Conservation (phyloP, 139 green algal genomes). For the Micractinium conductrix region DNA sequence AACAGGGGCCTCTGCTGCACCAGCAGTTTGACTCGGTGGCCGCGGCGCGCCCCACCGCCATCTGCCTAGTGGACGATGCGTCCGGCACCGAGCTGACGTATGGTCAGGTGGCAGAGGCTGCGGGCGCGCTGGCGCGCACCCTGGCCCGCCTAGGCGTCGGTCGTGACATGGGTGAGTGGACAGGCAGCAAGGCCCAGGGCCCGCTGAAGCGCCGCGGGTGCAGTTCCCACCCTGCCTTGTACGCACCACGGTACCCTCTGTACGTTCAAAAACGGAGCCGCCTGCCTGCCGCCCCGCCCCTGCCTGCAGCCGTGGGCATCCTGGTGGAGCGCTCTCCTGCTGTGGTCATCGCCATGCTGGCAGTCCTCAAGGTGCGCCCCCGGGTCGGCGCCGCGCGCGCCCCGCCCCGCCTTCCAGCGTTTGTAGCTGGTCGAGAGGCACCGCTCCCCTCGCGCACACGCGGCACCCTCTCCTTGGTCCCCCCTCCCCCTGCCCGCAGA, state of each 20-base stretch:
- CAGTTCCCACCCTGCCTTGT: background rate
- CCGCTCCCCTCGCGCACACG: background rate
- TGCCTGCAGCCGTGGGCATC: constrained; percentile 46
- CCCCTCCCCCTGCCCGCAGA: background rate
- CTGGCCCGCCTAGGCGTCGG: constrained; percentile 29
- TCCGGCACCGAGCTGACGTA: constrained; percentile 15
- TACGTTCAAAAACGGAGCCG: too few species aligned
- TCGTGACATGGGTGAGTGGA: background rate
- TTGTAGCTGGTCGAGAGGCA: background rate
- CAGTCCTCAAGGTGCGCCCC: constrained; percentile 35
- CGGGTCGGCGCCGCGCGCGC: background rate
- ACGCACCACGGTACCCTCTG: too few species aligned
- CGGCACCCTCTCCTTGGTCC: background rate
- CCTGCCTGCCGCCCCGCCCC: too few species aligned
- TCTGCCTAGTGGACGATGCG: constrained; percentile 23
- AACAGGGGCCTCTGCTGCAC: constrained; percentile 15
- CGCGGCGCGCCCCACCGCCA: constrained; percentile 6
- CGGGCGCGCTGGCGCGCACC: constrained; percentile 48
- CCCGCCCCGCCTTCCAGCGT: too few species aligned
- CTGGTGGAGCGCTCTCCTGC: constrained; percentile 49
- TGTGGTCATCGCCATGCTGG: constrained; percentile 54
- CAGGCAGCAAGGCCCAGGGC: too few species aligned
- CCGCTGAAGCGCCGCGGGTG: too few species aligned
- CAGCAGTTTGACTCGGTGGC: constrained; percentile 40
- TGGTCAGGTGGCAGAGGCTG: constrained; percentile 31